These are phyloP conservation scores for Neoascochyta sp. DNA, from an alignment of 2,329 filamentous ascomycete genomes.

Conservation along the genomic window DNA sequence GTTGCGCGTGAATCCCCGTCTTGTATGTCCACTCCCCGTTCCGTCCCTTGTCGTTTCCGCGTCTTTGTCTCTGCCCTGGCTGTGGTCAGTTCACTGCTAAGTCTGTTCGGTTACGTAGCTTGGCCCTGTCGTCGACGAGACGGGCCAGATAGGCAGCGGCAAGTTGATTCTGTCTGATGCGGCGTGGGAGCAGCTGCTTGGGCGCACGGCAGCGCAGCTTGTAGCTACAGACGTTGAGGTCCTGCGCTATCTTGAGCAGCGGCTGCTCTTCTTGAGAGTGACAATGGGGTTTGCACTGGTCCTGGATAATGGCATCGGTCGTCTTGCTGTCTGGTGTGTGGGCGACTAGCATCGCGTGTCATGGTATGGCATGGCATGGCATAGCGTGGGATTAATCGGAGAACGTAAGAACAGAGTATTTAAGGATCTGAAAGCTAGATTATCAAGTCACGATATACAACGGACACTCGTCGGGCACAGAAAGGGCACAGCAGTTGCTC, in stretches of 20 bases:
- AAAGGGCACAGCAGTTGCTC: too few relatives aligned
- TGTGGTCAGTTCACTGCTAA: too few relatives aligned
- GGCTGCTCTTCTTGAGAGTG: slow-evolving; percentile 51
- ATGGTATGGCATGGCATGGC: too few relatives aligned
- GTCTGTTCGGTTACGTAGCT: slow-evolving; percentile 28
- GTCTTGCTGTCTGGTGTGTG: slow-evolving; percentile 34
- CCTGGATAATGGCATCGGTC: slow-evolving; percentile 27
- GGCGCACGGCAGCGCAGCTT: slow-evolving; percentile 45
- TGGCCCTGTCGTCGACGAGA: slow-evolving; percentile 52
- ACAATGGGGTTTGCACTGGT: slow-evolving; percentile 57
- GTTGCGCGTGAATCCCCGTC: slow-evolving; percentile 43
- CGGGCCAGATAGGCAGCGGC: slow-evolving; percentile 49
- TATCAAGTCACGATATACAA: too few relatives aligned
- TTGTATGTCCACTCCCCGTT: slow-evolving; percentile 24
- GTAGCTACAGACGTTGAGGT: slow-evolving; percentile 39
- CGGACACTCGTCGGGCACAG: too few relatives aligned
- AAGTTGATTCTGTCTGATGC: slow-evolving; percentile 53
- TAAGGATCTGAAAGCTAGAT: too few relatives aligned
- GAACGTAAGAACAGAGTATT: too few relatives aligned
- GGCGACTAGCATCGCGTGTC: too few relatives aligned
- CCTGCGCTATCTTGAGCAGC: slow-evolving; percentile 50
- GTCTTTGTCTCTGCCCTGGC: too few relatives aligned
- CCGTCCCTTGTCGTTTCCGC: not conserved
- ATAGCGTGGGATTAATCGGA: too few relatives aligned
- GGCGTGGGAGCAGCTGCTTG: slow-evolving; percentile 53